phyloP scores from a whole-genome alignment of 73 alveolate genomes.

The Paramecium bursaria region DNA sequence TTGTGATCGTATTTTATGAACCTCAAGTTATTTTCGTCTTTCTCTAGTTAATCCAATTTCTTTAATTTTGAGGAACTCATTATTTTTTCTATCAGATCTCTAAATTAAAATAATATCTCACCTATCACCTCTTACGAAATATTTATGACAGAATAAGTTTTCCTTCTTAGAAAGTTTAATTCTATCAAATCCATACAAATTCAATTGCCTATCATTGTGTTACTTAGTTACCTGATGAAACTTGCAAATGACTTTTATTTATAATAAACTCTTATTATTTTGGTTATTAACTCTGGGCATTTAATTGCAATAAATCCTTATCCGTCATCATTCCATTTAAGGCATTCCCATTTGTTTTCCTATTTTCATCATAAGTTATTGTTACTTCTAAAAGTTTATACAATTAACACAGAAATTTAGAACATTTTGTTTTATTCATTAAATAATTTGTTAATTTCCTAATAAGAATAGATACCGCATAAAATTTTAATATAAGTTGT shows the following conservation, averaged over 20 bases:
- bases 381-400: conserved; percentile 30
- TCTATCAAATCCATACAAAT: conserved; percentile 56
- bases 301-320: conserved; percentile 7
- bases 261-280: conserved; percentile 13
- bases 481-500: no score
- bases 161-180: not conserved
- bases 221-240: conserved; percentile 17
- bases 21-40: conserved; percentile 30
- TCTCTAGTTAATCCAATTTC: not conserved
- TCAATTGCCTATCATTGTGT: not conserved
- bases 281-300: not conserved
- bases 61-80: conserved; percentile 4
- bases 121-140: conserved; percentile 42
- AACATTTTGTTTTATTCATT: conserved; percentile 42
- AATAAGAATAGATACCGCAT: no score
- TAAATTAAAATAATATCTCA: not conserved
- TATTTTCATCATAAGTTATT: not conserved
- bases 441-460: no score
- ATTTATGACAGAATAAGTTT: conserved; percentile 16
- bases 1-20: conserved; percentile 3
- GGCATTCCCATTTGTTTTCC: not conserved
- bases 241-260: conserved; percentile 44
- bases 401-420: conserved; percentile 26
- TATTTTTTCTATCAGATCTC: not conserved
- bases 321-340: conserved; percentile 44